phyloP scores from a whole-genome alignment of 1,284 basidiomycete species.

The Ceratorhiza oryzae-sativae region DNA sequence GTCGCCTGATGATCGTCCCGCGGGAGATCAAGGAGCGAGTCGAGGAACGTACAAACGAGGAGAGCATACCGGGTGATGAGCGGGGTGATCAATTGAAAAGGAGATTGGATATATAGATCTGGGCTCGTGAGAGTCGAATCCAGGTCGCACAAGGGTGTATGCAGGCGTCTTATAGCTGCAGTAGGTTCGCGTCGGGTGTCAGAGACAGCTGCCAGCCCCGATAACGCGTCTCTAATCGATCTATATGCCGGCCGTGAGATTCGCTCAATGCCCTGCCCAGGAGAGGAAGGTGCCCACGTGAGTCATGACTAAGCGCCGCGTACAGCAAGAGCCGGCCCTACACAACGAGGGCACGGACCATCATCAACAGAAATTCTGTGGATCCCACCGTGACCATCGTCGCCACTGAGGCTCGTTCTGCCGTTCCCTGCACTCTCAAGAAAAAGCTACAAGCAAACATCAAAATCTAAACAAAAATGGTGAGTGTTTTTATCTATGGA shows the following conservation, averaged over 20 bases:
- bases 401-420: slow-evolving; percentile 13
- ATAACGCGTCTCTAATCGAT: slow-evolving; percentile 20
- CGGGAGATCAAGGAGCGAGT: neutral
- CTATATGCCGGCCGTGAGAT: slow-evolving; percentile 21
- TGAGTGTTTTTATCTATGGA: neutral
- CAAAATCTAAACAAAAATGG: slow-evolving; percentile 17
- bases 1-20: neutral
- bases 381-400: slow-evolving; percentile 38
- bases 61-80: slow-evolving; percentile 14
- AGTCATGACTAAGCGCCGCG: neutral
- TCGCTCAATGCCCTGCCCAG: slow-evolving; percentile 3
- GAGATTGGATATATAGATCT: slow-evolving; percentile 26
- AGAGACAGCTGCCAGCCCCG: slow-evolving; percentile 4
- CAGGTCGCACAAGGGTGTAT: slow-evolving; percentile 16
- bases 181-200: neutral
- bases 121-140: slow-evolving; percentile 21
- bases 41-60: slow-evolving; percentile 14
- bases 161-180: slow-evolving; percentile 9
- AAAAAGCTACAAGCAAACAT: neutral
- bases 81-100: neutral
- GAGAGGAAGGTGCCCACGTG: slow-evolving; percentile 2
- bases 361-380: slow-evolving; percentile 37
- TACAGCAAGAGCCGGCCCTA: slow-evolving; percentile 29
- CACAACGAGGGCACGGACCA: slow-evolving; percentile 36
- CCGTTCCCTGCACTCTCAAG: slow-evolving; percentile 8